phyloP scores from a whole-genome alignment of 2,329 filamentous ascomycete species.

The Nigrospora oryzae region DNA sequence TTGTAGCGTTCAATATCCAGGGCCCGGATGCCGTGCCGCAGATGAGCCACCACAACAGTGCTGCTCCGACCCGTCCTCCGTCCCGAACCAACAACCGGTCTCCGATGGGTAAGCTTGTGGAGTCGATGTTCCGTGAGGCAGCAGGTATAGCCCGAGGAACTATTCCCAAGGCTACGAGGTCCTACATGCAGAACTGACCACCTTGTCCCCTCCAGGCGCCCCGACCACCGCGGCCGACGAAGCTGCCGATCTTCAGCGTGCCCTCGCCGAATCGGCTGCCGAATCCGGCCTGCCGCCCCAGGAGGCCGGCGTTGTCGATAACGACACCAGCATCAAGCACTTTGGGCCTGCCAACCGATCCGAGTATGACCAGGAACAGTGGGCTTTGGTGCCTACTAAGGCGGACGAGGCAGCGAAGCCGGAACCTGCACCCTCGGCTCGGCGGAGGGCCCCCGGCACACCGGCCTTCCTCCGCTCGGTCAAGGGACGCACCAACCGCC shows the following conservation, averaged over 20 bases:
- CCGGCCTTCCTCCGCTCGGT: slow-evolving; percentile 43
- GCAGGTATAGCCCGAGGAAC: slow-evolving; percentile 31
- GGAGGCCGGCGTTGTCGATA: slow-evolving; percentile 40
- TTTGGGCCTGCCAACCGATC: slow-evolving; percentile 53
- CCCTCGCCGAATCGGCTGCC: slow-evolving; percentile 45
- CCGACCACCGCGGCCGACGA: slow-evolving; percentile 32
- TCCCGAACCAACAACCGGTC: slow-evolving; percentile 50
- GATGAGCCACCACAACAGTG: slow-evolving; percentile 28
- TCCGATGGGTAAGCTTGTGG: slow-evolving; percentile 42
- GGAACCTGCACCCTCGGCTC: slow-evolving; percentile 31
- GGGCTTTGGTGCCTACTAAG: slow-evolving; percentile 47
- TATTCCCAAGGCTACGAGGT: too few species aligned
- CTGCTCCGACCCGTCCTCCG: slow-evolving; percentile 52
- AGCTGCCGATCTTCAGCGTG: slow-evolving; percentile 48
- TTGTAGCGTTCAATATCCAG: slow-evolving; percentile 47
- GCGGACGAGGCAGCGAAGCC: slow-evolving; percentile 17
- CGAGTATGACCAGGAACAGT: slow-evolving; percentile 46
- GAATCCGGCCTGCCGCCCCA: slow-evolving; percentile 42
- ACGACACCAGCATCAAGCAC: slow-evolving; percentile 26
- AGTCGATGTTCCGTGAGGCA: slow-evolving; percentile 33
- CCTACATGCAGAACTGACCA: slow-evolving; percentile 13
- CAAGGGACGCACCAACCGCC: slow-evolving; percentile 19
- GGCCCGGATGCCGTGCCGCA: slow-evolving; percentile 35
- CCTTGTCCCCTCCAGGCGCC: slow-evolving; percentile 20
- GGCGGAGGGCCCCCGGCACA: slow-evolving; percentile 30